phyloP scores from a whole-genome alignment of 352 stramenopile species.

The Thraustochytrium sp. region DNA sequence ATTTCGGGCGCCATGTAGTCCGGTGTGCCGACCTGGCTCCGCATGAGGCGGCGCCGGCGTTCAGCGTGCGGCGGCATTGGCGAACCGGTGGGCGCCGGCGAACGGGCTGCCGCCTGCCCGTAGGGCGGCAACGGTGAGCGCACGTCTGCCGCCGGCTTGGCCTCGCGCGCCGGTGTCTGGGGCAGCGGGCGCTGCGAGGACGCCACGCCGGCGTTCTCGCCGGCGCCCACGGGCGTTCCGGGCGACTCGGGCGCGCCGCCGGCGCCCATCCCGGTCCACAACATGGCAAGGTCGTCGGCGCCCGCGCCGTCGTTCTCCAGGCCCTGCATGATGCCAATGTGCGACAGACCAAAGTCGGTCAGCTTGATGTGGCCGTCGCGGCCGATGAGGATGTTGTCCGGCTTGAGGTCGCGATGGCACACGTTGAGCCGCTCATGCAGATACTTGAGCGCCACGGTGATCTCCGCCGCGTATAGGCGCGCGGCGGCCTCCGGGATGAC shows the following conservation, averaged over 20 bases:
- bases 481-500: conserved; percentile 59
- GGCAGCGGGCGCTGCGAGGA: background rate
- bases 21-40: conserved; percentile 60
- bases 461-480: conserved; percentile 74
- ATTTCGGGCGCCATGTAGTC: conserved; percentile 81
- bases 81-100: too few species aligned
- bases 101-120: too few species aligned
- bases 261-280: too few species aligned
- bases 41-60: conserved; percentile 54
- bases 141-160: too few species aligned
- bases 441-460: conserved; percentile 59
- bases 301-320: too few species aligned
- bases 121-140: too few species aligned
- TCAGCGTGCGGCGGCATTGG: conserved; percentile 56
- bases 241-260: too few species aligned
- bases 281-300: too few species aligned
- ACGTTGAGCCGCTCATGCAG: conserved; percentile 73
- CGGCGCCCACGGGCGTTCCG: background rate
- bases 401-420: conserved; percentile 69
- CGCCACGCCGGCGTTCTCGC: background rate
- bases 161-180: background rate
- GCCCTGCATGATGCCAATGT: conserved; percentile 49
- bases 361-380: conserved; percentile 95
- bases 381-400: conserved; percentile 79
- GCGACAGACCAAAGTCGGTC: conserved; percentile 88